A percentile compares a stretch with the other conserved stretches of the same genome.
phyloP scores from a whole-genome alignment of 139 green algal genomes.

The Micractinium sp. region DNA sequence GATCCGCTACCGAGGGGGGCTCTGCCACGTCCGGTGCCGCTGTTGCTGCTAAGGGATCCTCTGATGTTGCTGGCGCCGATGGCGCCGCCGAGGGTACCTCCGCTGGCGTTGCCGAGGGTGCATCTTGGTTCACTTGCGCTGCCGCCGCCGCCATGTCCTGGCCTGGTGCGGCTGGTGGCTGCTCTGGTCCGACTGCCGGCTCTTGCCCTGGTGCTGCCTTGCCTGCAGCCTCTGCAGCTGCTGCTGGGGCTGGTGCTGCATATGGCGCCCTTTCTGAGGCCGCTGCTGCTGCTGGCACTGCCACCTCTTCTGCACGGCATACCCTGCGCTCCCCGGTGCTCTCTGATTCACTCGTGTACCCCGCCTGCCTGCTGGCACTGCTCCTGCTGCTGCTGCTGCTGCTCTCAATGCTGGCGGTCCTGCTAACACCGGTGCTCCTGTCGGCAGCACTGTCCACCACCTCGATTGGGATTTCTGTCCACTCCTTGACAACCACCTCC shows the following conservation, averaged over 20 bases:
- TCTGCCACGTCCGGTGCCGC: too few relatives aligned
- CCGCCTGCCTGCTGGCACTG: background rate
- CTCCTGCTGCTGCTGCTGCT: constrained; percentile 10
- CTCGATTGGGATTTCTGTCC: constrained; percentile 17
- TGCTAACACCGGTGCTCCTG: background rate
- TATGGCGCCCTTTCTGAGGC: too few relatives aligned
- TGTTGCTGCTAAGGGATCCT: too few relatives aligned
- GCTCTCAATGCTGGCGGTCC: background rate
- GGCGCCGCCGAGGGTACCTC: background rate
- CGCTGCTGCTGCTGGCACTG: background rate
- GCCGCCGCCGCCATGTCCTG: background rate
- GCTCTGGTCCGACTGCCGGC: background rate
- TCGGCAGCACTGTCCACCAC: background rate
- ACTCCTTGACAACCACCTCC: background rate
- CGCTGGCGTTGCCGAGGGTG: background rate
- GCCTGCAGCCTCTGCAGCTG: background rate
- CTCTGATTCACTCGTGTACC: background rate
- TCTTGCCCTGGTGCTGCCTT: too few relatives aligned
- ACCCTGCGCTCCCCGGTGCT: background rate
- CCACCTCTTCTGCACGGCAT: background rate
- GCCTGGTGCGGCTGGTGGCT: background rate
- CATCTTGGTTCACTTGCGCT: background rate
- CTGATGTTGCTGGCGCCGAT: background rate
- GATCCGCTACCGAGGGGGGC: too few relatives aligned
- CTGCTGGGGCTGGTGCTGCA: background rate